phyloP scores from a whole-genome alignment of 2,329 filamentous ascomycete genomes.

The Ceratocystis variospora region DNA sequence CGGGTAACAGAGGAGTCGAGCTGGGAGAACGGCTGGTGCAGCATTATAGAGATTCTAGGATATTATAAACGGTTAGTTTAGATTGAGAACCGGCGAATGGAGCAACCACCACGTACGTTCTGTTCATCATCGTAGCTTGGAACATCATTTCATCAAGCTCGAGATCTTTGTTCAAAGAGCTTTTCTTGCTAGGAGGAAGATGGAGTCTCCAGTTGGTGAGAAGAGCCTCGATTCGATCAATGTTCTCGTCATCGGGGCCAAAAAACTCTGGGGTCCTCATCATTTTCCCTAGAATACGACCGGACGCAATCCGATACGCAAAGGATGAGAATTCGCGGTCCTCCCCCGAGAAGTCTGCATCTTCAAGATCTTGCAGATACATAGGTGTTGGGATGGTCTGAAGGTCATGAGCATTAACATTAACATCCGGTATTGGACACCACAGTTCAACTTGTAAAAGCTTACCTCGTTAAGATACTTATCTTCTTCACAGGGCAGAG shows the following conservation, averaged over 20 bases:
- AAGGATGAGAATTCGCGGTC: slow-evolving; percentile 67
- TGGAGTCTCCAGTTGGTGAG: slow-evolving; percentile 66
- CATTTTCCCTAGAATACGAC: slow-evolving; percentile 63
- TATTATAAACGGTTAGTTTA: neutral
- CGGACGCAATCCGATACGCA: slow-evolving; percentile 69
- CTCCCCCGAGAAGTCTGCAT: slow-evolving; percentile 57
- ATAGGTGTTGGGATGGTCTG: slow-evolving; percentile 45
- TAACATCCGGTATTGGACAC: neutral
- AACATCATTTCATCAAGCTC: slow-evolving; percentile 81
- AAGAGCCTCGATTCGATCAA: slow-evolving; percentile 38
- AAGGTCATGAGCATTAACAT: neutral
- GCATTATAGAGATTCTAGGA: slow-evolving; percentile 49
- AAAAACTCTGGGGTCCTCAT: slow-evolving; percentile 43
- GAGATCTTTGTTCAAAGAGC: slow-evolving; percentile 55
- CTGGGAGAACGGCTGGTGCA: slow-evolving; percentile 68
- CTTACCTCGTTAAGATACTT: slow-evolving; percentile 49
- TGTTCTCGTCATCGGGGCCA: slow-evolving; percentile 40
- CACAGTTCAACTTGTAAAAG: neutral
- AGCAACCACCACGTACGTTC: slow-evolving; percentile 32
- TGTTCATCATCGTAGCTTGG: slow-evolving; percentile 69
- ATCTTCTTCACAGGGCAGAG: slow-evolving; percentile 70
- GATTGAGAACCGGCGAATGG: neutral
- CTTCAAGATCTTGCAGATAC: slow-evolving; percentile 62
- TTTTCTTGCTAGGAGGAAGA: slow-evolving; percentile 56
- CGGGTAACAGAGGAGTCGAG: slow-evolving; percentile 48